Percentiles rank a stretch among this genome's conserved stretches.
phyloP scores from a whole-genome alignment of 2,329 filamentous ascomycete species.

The Aspergillus clavatus region DNA sequence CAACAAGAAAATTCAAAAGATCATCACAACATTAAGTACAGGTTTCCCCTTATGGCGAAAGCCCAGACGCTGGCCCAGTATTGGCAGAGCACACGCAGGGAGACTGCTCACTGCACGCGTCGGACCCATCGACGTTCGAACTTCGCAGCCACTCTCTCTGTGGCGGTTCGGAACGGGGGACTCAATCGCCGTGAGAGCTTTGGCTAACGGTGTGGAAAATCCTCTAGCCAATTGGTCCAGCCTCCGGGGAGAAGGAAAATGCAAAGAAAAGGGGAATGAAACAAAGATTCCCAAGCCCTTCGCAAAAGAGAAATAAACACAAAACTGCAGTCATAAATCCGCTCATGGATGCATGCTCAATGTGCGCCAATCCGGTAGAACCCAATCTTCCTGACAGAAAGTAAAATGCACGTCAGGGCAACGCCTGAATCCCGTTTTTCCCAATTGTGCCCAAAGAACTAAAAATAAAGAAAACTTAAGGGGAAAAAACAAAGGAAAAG shows the following conservation, averaged over 20 bases:
- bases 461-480: neutral
- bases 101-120: neutral
- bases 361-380: too few species aligned
- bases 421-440: too few species aligned
- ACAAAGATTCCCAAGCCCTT: too few species aligned
- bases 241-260: conserved; percentile 2
- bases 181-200: neutral
- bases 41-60: neutral
- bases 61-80: neutral
- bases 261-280: conserved; percentile 3
- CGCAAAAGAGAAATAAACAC: conserved; percentile 3
- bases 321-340: too few species aligned
- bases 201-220: neutral
- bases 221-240: neutral
- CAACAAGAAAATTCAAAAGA: neutral
- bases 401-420: too few species aligned
- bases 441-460: too few species aligned
- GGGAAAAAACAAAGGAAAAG: neutral
- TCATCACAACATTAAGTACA: conserved; percentile 1
- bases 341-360: neutral
- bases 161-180: neutral
- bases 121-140: neutral
- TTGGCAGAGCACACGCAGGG: neutral
- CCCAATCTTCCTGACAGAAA: too few species aligned
- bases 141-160: neutral